Evolutionary conservation across 805 yeast genomes (phyloP), one percentile per base, ranked within the genome.

Genomic region (Grigorovia jiainica): DNA sequence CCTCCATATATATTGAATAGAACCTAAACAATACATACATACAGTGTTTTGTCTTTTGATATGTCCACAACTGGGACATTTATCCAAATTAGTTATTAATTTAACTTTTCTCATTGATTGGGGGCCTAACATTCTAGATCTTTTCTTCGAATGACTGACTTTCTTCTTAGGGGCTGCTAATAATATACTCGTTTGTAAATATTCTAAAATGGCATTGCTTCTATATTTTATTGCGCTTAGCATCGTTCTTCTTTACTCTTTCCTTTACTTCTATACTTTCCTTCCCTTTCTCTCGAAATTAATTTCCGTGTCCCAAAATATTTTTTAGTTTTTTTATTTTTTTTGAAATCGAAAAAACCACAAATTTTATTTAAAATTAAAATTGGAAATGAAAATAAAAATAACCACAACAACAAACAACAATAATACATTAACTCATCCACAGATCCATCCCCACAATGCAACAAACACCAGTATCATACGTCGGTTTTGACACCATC

Each of bases 401-500:
- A 33, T n/a, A 33, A 16, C 16, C 36, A 33, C 5, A 11, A 9
- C 13, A 33, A 16, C 25, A 35, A 21, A 15, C 38, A 35, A 21
- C 16, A 19, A 15, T 24, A 20, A 8, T 6, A 29, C 4, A 20
- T 15, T 13, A 20, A 37, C 5, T 20, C n/a, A 31, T 20, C 10
- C 16, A 36, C 6, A 33, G 9, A n/a, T 11, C 2, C 23, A 33
- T 11, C 11, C 15, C 11, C 21, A 7, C 24, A 6, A 33, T 33
- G 36, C 13, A n/a, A 10, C 31, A 27, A 13, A 21, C 18, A 18
- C 95, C 96, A 20, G 66, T 71, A 37, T 75, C 78, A 43, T 89
- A 89, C 62, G 97, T 92, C 49, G 98, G 98, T 36, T 90, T 92
- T 61, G 97, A 92, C 66, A 82, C 97, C 47, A 90, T 92, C 65